Base-by-base conservation (phyloP, 345 rosid genomes). In the Linum trigynum region DNA sequence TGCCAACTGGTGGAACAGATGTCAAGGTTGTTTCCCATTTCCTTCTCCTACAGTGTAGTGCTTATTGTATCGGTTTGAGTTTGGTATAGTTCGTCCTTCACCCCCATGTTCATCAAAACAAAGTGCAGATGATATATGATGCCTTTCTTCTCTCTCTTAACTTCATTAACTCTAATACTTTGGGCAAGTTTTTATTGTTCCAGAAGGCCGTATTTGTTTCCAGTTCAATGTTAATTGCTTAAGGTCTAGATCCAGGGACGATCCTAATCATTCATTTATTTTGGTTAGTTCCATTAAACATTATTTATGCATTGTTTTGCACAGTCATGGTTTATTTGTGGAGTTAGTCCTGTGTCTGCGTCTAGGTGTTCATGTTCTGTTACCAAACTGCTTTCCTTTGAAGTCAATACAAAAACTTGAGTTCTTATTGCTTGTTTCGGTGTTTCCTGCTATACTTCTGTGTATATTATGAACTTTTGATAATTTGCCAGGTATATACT, bases 1-100 rank as follows among this genome's bases (percentile, higher is more conserved):
- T 95, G 99, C 99, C 99, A 65, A 95, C 98, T 5, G 99, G 98
- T 65, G 98, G 99, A 79, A 95, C 99, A 53, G 99, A 95, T 85
- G 99, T 95, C 72, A 95, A 95, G 97, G 99, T 94, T 74, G 9
- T 12, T 48, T 12, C 14, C 53, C 2, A 43, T 9, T 3, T 48
- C 53, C 14, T 3, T 48, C 53, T 48, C 14, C 14, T 12, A 14
- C 11, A 48, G 53, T 48, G 9, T 41, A 4, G 14, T 4, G 11
- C 53, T 48, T 48, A 48, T 48, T 1, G 53, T 12, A 48, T 9
- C 53, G 14, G 14, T 48, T 48, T 48, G 53, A 9, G 53, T 43
- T 5, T 48, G 53, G 11, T 10, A 57, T 57, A 2, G 8, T 57
- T 57, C 8, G 61, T 17, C 23, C 23, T 37, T 57, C 61, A 23